Conservation (phyloP, 805 yeast species). For the Candida namnaoensis region DNA sequence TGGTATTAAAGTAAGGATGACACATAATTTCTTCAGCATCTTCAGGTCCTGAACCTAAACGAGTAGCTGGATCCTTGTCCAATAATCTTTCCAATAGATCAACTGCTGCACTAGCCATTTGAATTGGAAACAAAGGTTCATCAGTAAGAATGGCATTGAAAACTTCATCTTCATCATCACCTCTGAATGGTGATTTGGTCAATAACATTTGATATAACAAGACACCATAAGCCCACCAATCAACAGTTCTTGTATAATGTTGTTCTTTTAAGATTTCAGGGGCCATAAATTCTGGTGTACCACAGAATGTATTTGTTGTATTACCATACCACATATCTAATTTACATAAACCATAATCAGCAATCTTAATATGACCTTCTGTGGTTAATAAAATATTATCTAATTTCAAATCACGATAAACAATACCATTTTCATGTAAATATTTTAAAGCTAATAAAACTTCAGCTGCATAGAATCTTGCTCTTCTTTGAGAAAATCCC, state of each 20-base stretch:
- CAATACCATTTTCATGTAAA: conserved; percentile 92
- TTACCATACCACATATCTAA: conserved; percentile 82
- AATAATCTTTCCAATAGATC: conserved; percentile 85
- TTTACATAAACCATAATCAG: conserved; percentile 96
- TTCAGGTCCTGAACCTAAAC: conserved; percentile 80
- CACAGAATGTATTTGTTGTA: conserved; percentile 93
- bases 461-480: conserved; percentile 96
- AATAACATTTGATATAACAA: conserved; percentile 91
- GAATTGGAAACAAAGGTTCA: conserved; percentile 94
- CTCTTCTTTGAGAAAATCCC: conserved; percentile 80
- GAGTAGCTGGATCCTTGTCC: conserved; percentile 76
- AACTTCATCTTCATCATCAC: conserved; percentile 95
- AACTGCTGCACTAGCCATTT: conserved; percentile 95
- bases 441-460: conserved; percentile 85
- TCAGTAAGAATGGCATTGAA: conserved; percentile 94
- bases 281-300: conserved; percentile 99
- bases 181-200: conserved; percentile 95
- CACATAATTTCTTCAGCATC: conserved; percentile 94
- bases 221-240: conserved; percentile 99
- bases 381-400: conserved; percentile 88
- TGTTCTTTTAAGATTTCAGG: conserved; percentile 95
- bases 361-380: conserved; percentile 92
- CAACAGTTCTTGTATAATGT: conserved; percentile 88
- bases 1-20: conserved; percentile 87
- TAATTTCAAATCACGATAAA: conserved; percentile 91